Percentiles rank a stretch among this genome's conserved stretches.
Evolutionary conservation across 192 early-diverging fungal species (phyloP).

Genomic region (Entophlyctis helioformis): DNA sequence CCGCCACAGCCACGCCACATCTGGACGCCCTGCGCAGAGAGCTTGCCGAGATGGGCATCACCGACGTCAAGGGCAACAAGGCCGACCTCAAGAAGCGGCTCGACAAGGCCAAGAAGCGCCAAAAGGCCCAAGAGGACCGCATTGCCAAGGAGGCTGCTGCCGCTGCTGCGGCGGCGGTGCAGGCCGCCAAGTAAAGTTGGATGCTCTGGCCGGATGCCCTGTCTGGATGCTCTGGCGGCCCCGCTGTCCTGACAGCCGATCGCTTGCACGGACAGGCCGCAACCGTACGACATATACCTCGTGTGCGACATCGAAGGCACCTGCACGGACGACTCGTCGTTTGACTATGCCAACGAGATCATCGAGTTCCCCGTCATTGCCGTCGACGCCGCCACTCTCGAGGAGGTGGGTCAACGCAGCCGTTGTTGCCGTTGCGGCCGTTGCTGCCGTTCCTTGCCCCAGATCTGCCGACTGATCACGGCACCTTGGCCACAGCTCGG

Average conservation of each 20-base stretch:
- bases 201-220: too few relatives aligned
- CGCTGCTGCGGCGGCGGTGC: background rate
- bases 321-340: conserved; percentile 41
- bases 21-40: too few relatives aligned
- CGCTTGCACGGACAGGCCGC: background rate
- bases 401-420: too few relatives aligned
- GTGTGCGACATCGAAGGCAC: conserved; percentile 80
- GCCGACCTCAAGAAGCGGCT: conserved; percentile 31
- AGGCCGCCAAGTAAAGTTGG: background rate
- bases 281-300: conserved; percentile 53
- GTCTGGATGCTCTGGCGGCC: too few relatives aligned
- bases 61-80: too few relatives aligned
- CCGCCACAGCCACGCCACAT: too few relatives aligned
- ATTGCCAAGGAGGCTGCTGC: background rate
- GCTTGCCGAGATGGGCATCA: too few relatives aligned
- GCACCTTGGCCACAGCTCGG: conserved; percentile 31
- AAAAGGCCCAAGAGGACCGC: conserved; percentile 1
- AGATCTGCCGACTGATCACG: conserved; percentile 1
- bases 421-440: too few relatives aligned
- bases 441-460: too few relatives aligned
- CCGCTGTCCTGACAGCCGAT: background rate
- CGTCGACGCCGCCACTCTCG: conserved; percentile 44
- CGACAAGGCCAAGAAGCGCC: conserved; percentile 16
- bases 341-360: conserved; percentile 64
- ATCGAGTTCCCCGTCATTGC: conserved; percentile 78